phyloP scores from a whole-genome alignment of 305 asterid genomes.

The Fraxinus latifolia region DNA sequence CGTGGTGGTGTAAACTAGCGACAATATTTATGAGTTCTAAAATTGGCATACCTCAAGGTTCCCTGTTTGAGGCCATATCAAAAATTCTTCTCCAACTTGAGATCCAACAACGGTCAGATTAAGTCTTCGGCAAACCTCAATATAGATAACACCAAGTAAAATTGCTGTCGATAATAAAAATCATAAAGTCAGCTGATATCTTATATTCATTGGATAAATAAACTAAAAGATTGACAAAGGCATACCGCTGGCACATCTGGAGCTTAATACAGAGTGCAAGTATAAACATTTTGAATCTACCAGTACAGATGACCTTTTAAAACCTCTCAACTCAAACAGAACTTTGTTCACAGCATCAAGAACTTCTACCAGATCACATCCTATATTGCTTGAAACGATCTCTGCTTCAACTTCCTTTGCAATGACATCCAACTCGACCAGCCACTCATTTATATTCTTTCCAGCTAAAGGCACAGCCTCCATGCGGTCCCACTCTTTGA shows the following conservation, averaged over 20 bases:
- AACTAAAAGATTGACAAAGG: not conserved
- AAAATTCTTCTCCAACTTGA: conserved; percentile 93
- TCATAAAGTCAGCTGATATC: conserved; percentile 21
- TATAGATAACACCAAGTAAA: conserved; percentile 80
- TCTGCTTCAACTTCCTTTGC: conserved; percentile 89
- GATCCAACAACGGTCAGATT: conserved; percentile 86
- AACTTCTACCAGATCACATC: conserved; percentile 71
- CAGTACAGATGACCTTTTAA: conserved; percentile 68
- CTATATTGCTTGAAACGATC: conserved; percentile 73
- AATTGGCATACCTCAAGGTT: conserved; percentile 75
- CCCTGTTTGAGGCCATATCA: conserved; percentile 90
- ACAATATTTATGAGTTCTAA: not conserved
- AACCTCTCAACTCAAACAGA: conserved; percentile 65
- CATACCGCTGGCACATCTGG: conserved; percentile 74
- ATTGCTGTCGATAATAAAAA: conserved; percentile 51
- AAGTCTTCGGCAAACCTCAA: conserved; percentile 89
- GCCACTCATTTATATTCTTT: conserved; percentile 67
- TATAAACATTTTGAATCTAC: conserved; percentile 77
- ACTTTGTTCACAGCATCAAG: conserved; percentile 78
- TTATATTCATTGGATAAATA: not conserved
- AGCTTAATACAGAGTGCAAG: conserved; percentile 80
- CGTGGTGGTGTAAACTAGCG: not conserved
- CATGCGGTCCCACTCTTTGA: conserved; percentile 43
- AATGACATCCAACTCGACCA: conserved; percentile 67
- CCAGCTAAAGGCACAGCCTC: conserved; percentile 76